These are phyloP conservation scores for Penstemon barbatus DNA, from an alignment of 257 asterid genomes.

Conservation along the genomic window DNA sequence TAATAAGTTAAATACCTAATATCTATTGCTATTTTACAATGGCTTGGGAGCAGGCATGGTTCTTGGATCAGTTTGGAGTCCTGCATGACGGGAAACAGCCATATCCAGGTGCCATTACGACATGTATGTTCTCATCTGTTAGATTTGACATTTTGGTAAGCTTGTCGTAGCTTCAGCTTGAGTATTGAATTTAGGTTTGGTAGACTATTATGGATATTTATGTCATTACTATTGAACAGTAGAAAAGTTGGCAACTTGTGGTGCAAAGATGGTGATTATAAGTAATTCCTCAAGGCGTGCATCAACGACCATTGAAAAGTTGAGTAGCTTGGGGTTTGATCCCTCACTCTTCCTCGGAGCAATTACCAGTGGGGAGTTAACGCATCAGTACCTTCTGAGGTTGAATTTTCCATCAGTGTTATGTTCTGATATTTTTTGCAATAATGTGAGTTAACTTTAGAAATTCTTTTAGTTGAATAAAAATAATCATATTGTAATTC, in stretches of 20 bases:
- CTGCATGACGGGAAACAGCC: conserved; percentile 95
- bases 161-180: conserved; percentile 17
- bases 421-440: background rate
- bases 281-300: conserved; percentile 97
- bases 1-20: background rate
- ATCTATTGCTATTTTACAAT: conserved; percentile 4
- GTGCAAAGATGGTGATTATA: conserved; percentile 88
- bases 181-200: conserved; percentile 13
- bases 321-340: conserved; percentile 81
- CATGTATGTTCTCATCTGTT: conserved; percentile 65
- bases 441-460: conserved; percentile 2
- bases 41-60: conserved; percentile 72
- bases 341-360: conserved; percentile 83
- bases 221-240: conserved; percentile 42
- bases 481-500: background rate
- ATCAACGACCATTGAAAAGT: conserved; percentile 76
- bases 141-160: conserved; percentile 40
- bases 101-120: conserved; percentile 85
- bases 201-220: conserved; percentile 17
- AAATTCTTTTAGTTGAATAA: background rate
- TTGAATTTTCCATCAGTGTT: conserved; percentile 18
- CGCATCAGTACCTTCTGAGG: conserved; percentile 85
- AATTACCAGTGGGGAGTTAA: conserved; percentile 92
- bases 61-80: conserved; percentile 95
- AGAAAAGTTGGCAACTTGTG: conserved; percentile 74